Evolutionary conservation across 345 rosid genomes (phyloP), one percentile per base, ranked within the genome.

Genomic region (Brassica carinata): DNA sequence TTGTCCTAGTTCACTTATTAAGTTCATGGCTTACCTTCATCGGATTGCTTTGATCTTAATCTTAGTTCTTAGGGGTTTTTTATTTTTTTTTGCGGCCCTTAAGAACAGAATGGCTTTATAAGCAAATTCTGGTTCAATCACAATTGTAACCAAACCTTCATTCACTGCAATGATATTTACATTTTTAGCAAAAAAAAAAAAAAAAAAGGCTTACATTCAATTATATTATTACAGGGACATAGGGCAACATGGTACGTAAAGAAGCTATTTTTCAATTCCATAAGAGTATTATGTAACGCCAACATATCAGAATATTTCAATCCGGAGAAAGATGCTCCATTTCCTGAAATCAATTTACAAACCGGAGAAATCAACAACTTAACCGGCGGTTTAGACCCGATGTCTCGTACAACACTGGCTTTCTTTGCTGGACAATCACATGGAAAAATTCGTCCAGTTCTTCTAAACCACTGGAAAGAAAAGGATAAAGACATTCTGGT

Each of bases 241-340:
- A 75, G 80, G 1, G 72, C 91, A 57, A 84, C 98, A 19, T 82
- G 86, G 65, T 94, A 84, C 43, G 91, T 85, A 4, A 89, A 87
- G n/a, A 29, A 89, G n/a, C 80, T 94, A 13, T 81, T 81, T 75
- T 76, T 71, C 78, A 91, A 89, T 51, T 90, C 98, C 34, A 90
- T 94, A 53, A 84, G 97, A 82, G 91, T 90, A 14, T 63, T 90
- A 63, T 89, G 97, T 88, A 94, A 94, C 53, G 97, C 98, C 53
- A 94, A 94, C 63, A 81, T 82, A 13, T 91, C 97, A 2, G 97
- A 93, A 79, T 89, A 89, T 48, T 93, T 93, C 83, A 87, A 86
- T 34, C 97, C 97, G 8, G 57, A 63, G 33, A 94, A 91, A 82
- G 98, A 94, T 38, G 93, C 84, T 30, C 82, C 91, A 1, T 78